Evolutionary conservation across 1,284 basidiomycete species (phyloP), one percentile per base, ranked within the genome.

Genomic region (Schizophyllum commune): DNA sequence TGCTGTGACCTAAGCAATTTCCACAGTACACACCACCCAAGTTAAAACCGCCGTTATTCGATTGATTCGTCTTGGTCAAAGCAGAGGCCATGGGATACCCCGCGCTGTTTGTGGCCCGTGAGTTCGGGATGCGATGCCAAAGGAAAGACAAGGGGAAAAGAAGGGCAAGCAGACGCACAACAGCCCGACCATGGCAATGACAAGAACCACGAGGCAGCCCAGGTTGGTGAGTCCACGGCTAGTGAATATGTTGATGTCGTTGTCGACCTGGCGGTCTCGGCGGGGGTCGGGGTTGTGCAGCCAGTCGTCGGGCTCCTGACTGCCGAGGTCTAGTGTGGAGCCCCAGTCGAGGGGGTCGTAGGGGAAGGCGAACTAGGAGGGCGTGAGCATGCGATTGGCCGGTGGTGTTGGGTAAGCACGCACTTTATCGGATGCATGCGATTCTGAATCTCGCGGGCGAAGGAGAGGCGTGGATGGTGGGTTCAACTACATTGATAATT

Each of bases 201-300:
- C 68, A 5, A 89, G 72, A 56, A 89, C 64, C 39, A 79, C 64
- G 4, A 91, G 74, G 71, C 85, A 89, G 0, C 88, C 88, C 3
- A 90, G 68, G 68, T 91, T 90, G 57, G 74, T 73, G n/a, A 88
- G 33, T 7, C 88, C 88, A 67, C 88, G 78, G 3, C 61, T 15
- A 13, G 78, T 77, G 61, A 77, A 74, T 58, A 79, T 68, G n/a
- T 62, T 65, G 2, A 74, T 74, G 17, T 74, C 73, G 22, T 61
- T 61, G 64, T 75, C 74, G 32, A 66, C 71, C 54, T 67, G 70
- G 55, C 68, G 68, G 60, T 75, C 73, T 56, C 72, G 65, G 20
- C 60, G 68, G 9, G 76, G 74, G 56, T 81, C 79, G 0, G 78
- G 77, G 57, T 77, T 75, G 68, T 85, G 82, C 27, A 82, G 67